phyloP scores from a whole-genome alignment of 805 yeast species.

The Pichia insulana region DNA sequence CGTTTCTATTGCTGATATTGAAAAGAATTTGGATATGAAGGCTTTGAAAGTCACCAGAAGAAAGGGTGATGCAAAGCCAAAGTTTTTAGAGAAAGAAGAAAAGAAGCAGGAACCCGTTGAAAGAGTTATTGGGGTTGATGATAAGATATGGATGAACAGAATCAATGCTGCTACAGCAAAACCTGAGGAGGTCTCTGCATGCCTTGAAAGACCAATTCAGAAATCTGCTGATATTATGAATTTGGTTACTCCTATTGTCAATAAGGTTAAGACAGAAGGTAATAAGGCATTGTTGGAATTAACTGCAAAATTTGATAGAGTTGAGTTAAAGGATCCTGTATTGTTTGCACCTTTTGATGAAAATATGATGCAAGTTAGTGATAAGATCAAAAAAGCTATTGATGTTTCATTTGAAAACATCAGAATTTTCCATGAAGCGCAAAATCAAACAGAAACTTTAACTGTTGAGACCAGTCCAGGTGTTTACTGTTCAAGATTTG shows the following conservation, averaged over 20 bases:
- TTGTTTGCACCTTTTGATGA: constrained; percentile 81
- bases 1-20: constrained; percentile 73
- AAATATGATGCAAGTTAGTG: constrained; percentile 63
- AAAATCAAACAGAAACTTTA: constrained; percentile 62
- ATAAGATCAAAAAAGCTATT: constrained; percentile 71
- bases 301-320: constrained; percentile 89
- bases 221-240: constrained; percentile 88
- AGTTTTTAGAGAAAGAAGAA: constrained; percentile 37
- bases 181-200: constrained; percentile 41
- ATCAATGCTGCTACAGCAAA: constrained; percentile 35
- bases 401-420: constrained; percentile 88
- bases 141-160: constrained; percentile 42
- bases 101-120: constrained; percentile 9
- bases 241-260: constrained; percentile 82
- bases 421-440: constrained; percentile 89
- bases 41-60: constrained; percentile 83
- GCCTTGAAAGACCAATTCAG: constrained; percentile 91
- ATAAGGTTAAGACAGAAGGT: constrained; percentile 67
- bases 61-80: constrained; percentile 91
- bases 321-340: constrained; percentile 60
- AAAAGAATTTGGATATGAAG: constrained; percentile 75
- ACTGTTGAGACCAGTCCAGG: constrained; percentile 91
- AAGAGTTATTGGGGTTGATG: constrained; percentile 25
- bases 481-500: constrained; percentile 86
- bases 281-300: constrained; percentile 83